Evolutionary conservation across 192 early-diverging fungal species (phyloP), one percentile per base, ranked within the genome.

Genomic region (Coemansia asiatica): DNA sequence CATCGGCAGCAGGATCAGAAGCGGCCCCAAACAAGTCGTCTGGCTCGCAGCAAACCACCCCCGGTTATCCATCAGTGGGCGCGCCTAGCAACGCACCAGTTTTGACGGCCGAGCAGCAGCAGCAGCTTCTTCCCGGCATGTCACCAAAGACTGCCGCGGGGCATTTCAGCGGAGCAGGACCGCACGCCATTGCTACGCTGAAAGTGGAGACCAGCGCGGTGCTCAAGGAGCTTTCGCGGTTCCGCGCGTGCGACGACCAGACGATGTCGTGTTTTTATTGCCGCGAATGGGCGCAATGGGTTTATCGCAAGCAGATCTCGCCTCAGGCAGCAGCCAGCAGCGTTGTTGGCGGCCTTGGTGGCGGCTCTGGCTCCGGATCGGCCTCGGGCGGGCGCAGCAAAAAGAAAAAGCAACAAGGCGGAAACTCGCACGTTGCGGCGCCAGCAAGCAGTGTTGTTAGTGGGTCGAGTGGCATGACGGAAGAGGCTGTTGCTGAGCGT

Each of bases 201-300:
- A 85, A 85, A 61, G 83, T 92, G 15, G 88, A 90, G 22, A 86
- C 84, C 1, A 79, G 70, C 51, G 62, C 77, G 5, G 71, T 90
- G 40, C 79, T 87, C 29, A 92, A 92, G 63, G 90, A 92, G 65
- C 62, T 92, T 49, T 67, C 76, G 8, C 78, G 88, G 56, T 92
- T 88, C 65, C 84, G 90, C 9, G 82, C 90, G 18, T 92, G 90
- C 53, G 89, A 90, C 67, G 82, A 82, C 66, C 83, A 83, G 55
- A 87, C 84, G 23, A 85, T 86, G 68, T 75, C 82, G 63, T 87
- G 87, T 64, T 88, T 89, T 40, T 92, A 90, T 61, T 92, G 90
- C 63, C 87, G 90, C 31, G 90, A 92, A 71, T 92, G 90, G 90
- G 88, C 89, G 27, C 86, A 86, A 57, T 88, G 79, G 76, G 87